Conservation (phyloP, 1,284 basidiomycete species). For the Neonothopanus nambi region DNA sequence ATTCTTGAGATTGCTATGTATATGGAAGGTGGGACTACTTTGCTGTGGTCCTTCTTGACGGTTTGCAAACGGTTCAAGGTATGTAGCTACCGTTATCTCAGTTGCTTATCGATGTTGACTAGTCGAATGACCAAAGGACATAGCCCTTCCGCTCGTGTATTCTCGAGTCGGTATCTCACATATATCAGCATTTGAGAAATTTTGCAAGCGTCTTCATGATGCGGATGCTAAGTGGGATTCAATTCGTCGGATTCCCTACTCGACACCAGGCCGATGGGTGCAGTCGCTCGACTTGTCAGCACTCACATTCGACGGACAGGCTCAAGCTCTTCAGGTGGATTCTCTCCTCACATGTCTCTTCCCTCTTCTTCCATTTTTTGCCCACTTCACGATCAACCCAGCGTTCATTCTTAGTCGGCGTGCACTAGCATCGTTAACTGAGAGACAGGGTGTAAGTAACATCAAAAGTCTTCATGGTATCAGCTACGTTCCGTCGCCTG, state of each 20-base stretch:
- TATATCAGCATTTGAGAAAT: slow-evolving; percentile 51
- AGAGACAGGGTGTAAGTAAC: slow-evolving; percentile 51
- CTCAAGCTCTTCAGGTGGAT: slow-evolving; percentile 4
- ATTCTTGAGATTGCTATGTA: slow-evolving; percentile 43
- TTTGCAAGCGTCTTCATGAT: slow-evolving; percentile 52
- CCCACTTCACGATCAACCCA: slow-evolving; percentile 59
- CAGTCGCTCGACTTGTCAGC: slow-evolving; percentile 67
- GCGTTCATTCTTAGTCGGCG: slow-evolving; percentile 63
- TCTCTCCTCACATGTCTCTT: slow-evolving; percentile 59
- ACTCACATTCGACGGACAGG: slow-evolving; percentile 50
- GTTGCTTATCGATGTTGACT: slow-evolving; percentile 5
- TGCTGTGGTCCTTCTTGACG: slow-evolving; percentile 46
- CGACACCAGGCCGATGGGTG: slow-evolving; percentile 83
- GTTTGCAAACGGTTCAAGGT: slow-evolving; percentile 78
- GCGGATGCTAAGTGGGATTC: slow-evolving; percentile 85
- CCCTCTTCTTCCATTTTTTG: slow-evolving; percentile 70
- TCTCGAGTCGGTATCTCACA: slow-evolving; percentile 50
- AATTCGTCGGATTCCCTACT: slow-evolving; percentile 79
- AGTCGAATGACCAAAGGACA: slow-evolving; percentile 55
- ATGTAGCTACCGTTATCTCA: slow-evolving; percentile 29
- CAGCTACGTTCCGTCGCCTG: slow-evolving; percentile 42
- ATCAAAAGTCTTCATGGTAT: slow-evolving; percentile 66
- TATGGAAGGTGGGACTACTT: slow-evolving; percentile 19
- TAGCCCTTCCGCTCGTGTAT: slow-evolving; percentile 70
- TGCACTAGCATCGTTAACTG: slow-evolving; percentile 53